Conservation (phyloP, 805 yeast species). For the Lachancea sp. region DNA sequence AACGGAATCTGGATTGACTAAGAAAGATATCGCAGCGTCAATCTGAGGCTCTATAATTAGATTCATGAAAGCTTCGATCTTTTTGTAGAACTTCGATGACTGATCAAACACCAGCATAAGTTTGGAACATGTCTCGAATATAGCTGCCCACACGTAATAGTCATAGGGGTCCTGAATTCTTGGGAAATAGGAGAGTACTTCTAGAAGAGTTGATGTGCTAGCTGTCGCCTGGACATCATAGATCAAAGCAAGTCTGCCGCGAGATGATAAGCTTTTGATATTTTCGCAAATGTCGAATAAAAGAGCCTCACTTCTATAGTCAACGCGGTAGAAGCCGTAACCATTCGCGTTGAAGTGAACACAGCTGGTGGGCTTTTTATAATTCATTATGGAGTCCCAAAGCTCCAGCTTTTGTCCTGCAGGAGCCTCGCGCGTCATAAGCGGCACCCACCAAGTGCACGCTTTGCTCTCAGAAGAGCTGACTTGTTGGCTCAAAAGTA, state of each 20-base stretch:
- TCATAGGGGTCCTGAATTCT: conserved; percentile 10
- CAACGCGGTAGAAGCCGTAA: conserved; percentile 48
- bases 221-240: conserved; percentile 52
- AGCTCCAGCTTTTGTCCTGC: neutral
- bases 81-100: conserved; percentile 17
- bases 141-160: conserved; percentile 38
- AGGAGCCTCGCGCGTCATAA: conserved; percentile 23
- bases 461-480: neutral
- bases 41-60: conserved; percentile 48
- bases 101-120: conserved; percentile 9
- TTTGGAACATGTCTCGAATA: conserved; percentile 20
- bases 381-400: neutral
- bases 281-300: conserved; percentile 36
- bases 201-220: conserved; percentile 31
- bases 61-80: conserved; percentile 13
- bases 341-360: conserved; percentile 46
- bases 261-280: conserved; percentile 36
- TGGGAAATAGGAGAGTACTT: conserved; percentile 7
- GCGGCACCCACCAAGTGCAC: conserved; percentile 50
- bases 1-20: conserved; percentile 23
- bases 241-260: conserved; percentile 48
- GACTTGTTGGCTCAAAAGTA: conserved; percentile 28
- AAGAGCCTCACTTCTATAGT: conserved; percentile 41
- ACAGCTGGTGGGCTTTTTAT: neutral
- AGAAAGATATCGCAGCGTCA: conserved; percentile 33